Base-by-base conservation (phyloP, 495 filamentous ascomycete genomes). In the Filosporella fistucella region DNA sequence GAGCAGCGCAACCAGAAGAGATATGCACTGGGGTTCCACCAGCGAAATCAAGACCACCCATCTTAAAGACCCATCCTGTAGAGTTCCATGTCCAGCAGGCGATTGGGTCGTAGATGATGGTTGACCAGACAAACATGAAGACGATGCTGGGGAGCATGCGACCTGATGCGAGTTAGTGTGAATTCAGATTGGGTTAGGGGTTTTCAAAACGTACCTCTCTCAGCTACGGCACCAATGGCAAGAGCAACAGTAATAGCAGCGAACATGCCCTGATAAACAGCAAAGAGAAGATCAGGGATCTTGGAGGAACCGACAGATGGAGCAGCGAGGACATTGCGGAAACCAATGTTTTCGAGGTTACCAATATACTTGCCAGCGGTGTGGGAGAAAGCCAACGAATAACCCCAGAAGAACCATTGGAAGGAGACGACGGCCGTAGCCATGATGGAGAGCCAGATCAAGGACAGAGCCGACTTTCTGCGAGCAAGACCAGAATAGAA, bases 351-450 rank as follows among this genome's bases (percentile, higher is more conserved):
- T 39, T 76, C 65, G 13, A 98, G 71, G 56, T 91, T 75, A 21
- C 93, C 93, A 54, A 98, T 89, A 68, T 75, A 98, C 39, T 68
- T 77, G 43, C 87, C 86, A 12, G 86, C 89, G 10, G 78, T 72
- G 64, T 95, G 88, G 21, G 89, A 94, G 72, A 96, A 98, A 35
- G 91, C 79, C 26, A 98, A 72, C 3, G 89, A 95, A 64, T 91
- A 97, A 30, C 93, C 93, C 93, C 91, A 97, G 76, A 98, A 95
- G 75, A 97, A 98, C 91, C 93, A 98, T 66, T 97, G 91, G 70
- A 98, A 95, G 20, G 82, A 85, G 9, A 89, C 82, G 38, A 98
- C 83, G 13, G 86, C 89, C 17, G 85, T 82, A n/a, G 90, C 83
- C 85, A 96, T 95, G 63, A 97, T 74, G n/a, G 90, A 90, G 16